Evolutionary conservation across 2,329 filamentous ascomycete species (phyloP).

Genomic region (Pseudopithomyces maydicus): DNA sequence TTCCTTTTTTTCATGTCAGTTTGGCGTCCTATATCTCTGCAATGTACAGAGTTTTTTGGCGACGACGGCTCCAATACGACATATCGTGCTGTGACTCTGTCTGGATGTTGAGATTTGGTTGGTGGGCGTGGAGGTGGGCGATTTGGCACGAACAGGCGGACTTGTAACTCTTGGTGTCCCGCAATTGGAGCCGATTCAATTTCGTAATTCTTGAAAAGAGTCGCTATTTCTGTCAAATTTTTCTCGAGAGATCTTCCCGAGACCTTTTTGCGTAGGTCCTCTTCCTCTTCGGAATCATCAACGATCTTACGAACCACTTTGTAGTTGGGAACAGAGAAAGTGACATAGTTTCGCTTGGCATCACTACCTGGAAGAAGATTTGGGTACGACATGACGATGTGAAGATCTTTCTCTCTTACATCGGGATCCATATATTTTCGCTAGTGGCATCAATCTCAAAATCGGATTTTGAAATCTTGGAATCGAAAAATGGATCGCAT

Average conservation of each 20-base stretch:
- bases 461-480: too few relatives aligned
- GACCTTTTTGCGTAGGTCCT: background rate
- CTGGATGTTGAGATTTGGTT: background rate
- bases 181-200: background rate
- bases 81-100: too few relatives aligned
- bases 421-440: too few relatives aligned
- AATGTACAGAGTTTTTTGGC: too few relatives aligned
- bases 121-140: background rate
- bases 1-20: too few relatives aligned
- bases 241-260: background rate
- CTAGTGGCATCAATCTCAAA: too few relatives aligned
- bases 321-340: background rate
- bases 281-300: background rate
- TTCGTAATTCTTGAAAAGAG: background rate
- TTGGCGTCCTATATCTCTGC: too few relatives aligned
- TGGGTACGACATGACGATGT: background rate
- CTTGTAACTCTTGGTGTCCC: background rate
- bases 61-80: too few relatives aligned
- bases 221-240: background rate
- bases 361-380: background rate
- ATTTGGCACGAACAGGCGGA: background rate
- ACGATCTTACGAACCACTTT: background rate
- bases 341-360: background rate
- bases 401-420: too few relatives aligned
- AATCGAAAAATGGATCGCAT: too few relatives aligned